Conservation (phyloP, 495 filamentous ascomycete genomes). For the Oleoguttula mirabilis region DNA sequence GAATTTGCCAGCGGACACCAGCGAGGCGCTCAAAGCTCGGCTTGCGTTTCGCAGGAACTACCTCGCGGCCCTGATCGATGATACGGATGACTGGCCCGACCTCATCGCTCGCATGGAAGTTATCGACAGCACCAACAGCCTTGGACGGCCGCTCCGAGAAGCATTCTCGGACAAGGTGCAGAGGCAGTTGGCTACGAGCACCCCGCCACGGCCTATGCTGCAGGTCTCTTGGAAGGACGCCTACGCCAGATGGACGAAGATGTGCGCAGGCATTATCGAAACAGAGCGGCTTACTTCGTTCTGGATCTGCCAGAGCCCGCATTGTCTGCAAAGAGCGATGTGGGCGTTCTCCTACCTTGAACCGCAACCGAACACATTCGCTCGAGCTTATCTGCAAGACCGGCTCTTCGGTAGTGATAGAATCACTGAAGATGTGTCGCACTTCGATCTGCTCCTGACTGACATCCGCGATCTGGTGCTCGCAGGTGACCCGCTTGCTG, state of each 20-base stretch:
- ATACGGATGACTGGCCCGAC: slow-evolving; percentile 1
- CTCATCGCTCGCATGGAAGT: slow-evolving; percentile 5
- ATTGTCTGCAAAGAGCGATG: slow-evolving; percentile 36
- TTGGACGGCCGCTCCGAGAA: slow-evolving; percentile 57
- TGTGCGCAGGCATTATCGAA: slow-evolving; percentile 63
- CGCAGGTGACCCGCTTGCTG: slow-evolving; percentile 56
- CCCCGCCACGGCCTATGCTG: slow-evolving; percentile 84
- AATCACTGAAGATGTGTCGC: slow-evolving; percentile 51
- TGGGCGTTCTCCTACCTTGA: slow-evolving; percentile 63
- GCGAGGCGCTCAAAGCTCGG: slow-evolving; percentile 46
- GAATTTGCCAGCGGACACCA: background rate
- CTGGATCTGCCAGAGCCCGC: slow-evolving; percentile 47
- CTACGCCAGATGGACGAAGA: slow-evolving; percentile 50
- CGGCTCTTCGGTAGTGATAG: slow-evolving; percentile 54
- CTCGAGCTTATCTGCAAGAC: slow-evolving; percentile 66
- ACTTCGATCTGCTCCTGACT: slow-evolving; percentile 63
- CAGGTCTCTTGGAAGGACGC: slow-evolving; percentile 61
- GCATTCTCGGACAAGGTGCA: slow-evolving; percentile 88
- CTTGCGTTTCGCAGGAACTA: slow-evolving; percentile 47
- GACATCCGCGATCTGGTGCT: slow-evolving; percentile 67
- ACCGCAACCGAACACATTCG: slow-evolving; percentile 72
- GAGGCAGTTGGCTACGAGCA: slow-evolving; percentile 75
- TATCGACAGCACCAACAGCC: slow-evolving; percentile 42
- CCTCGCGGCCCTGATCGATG: background rate
- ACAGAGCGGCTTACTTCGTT: slow-evolving; percentile 12